Base-by-base conservation (phyloP, 352 stramenopile species). In the Phytopythium ostracodes region DNA sequence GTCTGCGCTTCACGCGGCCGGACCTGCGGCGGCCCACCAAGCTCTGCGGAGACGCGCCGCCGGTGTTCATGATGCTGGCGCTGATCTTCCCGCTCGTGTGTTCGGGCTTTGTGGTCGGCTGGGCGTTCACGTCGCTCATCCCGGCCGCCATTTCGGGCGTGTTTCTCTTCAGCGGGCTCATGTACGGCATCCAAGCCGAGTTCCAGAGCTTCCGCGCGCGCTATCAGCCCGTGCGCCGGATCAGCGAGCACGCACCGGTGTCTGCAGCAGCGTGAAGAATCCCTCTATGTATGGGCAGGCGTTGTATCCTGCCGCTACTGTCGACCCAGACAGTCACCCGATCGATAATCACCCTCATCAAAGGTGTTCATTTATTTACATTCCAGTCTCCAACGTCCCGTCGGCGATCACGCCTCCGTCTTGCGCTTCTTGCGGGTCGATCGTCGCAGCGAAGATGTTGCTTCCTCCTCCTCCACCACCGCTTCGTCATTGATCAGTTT, bases 371-470 rank as follows among this genome's bases (percentile, higher is more conserved):
- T 49, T 20, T 49, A 49, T 24, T 49, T 27, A 49, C 42, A 12
- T 20, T 25, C n/a, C 42, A n/a, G 42, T 51, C 20, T 27, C 20
- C 24, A 12, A 20, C 17, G 7, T 22, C 18, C 29, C 25, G 51
- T 24, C 2, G 4, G 31, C 20, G 8, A 18, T 25, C n/a, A 51
- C 27, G 46, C 46, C 43, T 53, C 29, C 24, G 67, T 67, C 52
- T 82, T 84, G 22, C 60, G 73, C 33, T 80, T 81, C 63, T 88
- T 90, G 31, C 73, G 72, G 17, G 62, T 69, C 15, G 77, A 84
- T 35, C 76, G 73, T 46, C 73, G 73, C 42, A 81, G 31, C 11
- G 56, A 57, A 7, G 25, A 20, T 29, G 44, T 22, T 18, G 66
- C 40, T 25, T 69, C 56, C 5, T 63, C 53, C 0, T 66, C 36